A percentile compares a stretch with the other conserved stretches of the same genome.
Conservation (phyloP, 2,329 filamentous ascomycete genomes). For the Hysterium pulicare region DNA sequence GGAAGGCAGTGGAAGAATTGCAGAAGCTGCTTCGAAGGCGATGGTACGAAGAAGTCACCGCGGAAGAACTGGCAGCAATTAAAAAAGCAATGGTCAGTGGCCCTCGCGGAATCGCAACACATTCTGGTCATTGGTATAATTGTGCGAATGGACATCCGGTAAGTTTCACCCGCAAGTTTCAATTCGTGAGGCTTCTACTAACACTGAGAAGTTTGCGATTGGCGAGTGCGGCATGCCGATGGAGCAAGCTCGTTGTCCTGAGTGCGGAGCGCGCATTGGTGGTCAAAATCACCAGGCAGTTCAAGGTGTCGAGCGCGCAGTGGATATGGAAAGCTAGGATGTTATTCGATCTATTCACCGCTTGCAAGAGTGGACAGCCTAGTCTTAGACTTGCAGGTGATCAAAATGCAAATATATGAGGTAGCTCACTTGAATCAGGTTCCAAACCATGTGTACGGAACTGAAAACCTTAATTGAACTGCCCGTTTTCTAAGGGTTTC, state of each 20-base stretch:
- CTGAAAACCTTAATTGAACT: too few species aligned
- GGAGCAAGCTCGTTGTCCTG: slow-evolving; percentile 58
- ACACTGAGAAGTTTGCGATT: slow-evolving; percentile 49
- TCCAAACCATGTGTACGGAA: too few species aligned
- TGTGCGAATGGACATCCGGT: slow-evolving; percentile 56
- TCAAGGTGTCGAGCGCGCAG: slow-evolving; percentile 51
- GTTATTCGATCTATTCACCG: too few species aligned
- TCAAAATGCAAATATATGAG: too few species aligned
- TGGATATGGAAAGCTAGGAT: slow-evolving; percentile 46
- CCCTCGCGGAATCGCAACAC: slow-evolving; percentile 36
- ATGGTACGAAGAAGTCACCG: slow-evolving; percentile 42
- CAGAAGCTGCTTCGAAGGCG: slow-evolving; percentile 27
- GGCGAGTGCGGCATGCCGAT: slow-evolving; percentile 67
- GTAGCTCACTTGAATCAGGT: too few species aligned
- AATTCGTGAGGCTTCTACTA: slow-evolving; percentile 29
- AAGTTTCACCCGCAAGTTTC: slow-evolving; percentile 8
- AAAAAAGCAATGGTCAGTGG: slow-evolving; percentile 49
- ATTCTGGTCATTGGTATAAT: slow-evolving; percentile 60
- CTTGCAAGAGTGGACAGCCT: too few species aligned
- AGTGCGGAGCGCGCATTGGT: slow-evolving; percentile 59
- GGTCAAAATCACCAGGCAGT: slow-evolving; percentile 50
- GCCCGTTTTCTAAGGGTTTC: too few species aligned
- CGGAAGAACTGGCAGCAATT: slow-evolving; percentile 45
- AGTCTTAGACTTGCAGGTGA: too few species aligned
- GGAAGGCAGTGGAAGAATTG: slow-evolving; percentile 22